These are phyloP conservation scores for Tuber magnatum DNA, from an alignment of 495 filamentous ascomycete species.

Conservation along the genomic window DNA sequence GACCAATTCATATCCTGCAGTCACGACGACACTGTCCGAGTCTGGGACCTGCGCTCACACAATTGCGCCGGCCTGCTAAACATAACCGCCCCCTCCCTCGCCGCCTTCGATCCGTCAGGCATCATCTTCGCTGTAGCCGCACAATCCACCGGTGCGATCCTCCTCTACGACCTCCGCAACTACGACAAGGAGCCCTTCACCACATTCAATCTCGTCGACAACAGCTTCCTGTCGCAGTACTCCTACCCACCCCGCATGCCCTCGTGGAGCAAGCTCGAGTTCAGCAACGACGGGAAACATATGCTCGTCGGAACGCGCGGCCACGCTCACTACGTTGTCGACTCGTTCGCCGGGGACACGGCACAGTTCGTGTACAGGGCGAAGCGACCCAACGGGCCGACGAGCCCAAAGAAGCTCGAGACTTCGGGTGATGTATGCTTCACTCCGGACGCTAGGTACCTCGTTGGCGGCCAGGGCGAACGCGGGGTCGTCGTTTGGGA, in stretches of 20 bases:
- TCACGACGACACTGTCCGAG: constrained; percentile 74
- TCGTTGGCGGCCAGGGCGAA: constrained; percentile 69
- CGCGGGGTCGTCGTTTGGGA: constrained; percentile 78
- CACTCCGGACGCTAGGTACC: constrained; percentile 75
- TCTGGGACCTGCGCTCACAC: constrained; percentile 74
- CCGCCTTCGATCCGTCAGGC: constrained; percentile 80
- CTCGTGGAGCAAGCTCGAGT: constrained; percentile 79
- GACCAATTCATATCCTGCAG: constrained; percentile 89
- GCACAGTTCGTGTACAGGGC: constrained; percentile 49
- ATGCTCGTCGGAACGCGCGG: constrained; percentile 74
- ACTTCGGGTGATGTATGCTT: constrained; percentile 77
- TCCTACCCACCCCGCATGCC: constrained; percentile 39
- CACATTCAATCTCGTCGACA: constrained; percentile 60
- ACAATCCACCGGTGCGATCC: constrained; percentile 63
- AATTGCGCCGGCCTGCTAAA: constrained; percentile 69
- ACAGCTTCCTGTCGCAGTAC: constrained; percentile 44
- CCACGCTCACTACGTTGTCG: constrained; percentile 75
- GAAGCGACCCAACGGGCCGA: constrained; percentile 37
- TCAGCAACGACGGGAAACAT: constrained; percentile 88
- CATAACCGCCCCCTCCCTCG: constrained; percentile 67
- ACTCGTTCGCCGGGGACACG: constrained; percentile 61
- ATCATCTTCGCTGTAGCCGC: constrained; percentile 85
- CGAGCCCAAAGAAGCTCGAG: constrained; percentile 42
- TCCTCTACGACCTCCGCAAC: constrained; percentile 89
- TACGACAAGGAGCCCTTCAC: constrained; percentile 85